Conservation (phyloP, 2,329 filamentous ascomycete genomes). For the Alternaria angustiovoidea region DNA sequence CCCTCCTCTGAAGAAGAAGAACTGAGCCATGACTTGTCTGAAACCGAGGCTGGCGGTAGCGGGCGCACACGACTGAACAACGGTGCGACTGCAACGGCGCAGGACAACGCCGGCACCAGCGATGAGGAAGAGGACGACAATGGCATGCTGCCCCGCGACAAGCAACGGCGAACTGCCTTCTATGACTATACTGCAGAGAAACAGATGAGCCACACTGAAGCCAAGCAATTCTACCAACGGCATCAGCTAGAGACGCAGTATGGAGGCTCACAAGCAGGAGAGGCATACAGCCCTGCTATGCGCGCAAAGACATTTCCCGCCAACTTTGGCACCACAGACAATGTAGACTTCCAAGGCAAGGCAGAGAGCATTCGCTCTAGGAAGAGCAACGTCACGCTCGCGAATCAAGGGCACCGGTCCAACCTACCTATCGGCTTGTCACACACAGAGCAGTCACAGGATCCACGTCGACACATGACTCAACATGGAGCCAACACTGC, state of each 20-base stretch:
- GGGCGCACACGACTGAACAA: slow-evolving; percentile 24
- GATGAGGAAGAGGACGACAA: slow-evolving; percentile 38
- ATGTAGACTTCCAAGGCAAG: slow-evolving; percentile 45
- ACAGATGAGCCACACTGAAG: slow-evolving; percentile 91
- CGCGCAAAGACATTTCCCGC: slow-evolving; percentile 56
- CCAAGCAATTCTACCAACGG: slow-evolving; percentile 94
- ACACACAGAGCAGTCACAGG: slow-evolving; percentile 43
- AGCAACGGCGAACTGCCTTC: slow-evolving; percentile 77
- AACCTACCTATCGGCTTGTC: slow-evolving; percentile 39
- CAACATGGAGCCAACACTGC: slow-evolving; percentile 23
- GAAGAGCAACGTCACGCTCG: slow-evolving; percentile 48
- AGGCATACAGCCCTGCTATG: slow-evolving; percentile 53
- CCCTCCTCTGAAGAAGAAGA: slow-evolving; percentile 50
- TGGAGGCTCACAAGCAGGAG: slow-evolving; percentile 52
- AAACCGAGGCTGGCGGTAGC: slow-evolving; percentile 30
- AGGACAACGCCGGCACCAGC: slow-evolving; percentile 33
- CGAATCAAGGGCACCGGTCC: slow-evolving; percentile 37
- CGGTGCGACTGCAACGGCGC: slow-evolving; percentile 29
- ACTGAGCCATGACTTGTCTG: slow-evolving; percentile 42
- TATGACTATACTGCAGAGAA: slow-evolving; percentile 95
- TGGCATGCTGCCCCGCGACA: slow-evolving; percentile 58
- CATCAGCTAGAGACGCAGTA: slow-evolving; percentile 72
- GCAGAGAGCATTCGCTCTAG: slow-evolving; percentile 55
- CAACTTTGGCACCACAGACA: slow-evolving; percentile 49
- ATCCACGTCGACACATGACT: slow-evolving; percentile 30